Percentiles rank a stretch among this genome's conserved stretches.
phyloP scores from a whole-genome alignment of 139 green algal species.

The Chlamydomonas eustigma region DNA sequence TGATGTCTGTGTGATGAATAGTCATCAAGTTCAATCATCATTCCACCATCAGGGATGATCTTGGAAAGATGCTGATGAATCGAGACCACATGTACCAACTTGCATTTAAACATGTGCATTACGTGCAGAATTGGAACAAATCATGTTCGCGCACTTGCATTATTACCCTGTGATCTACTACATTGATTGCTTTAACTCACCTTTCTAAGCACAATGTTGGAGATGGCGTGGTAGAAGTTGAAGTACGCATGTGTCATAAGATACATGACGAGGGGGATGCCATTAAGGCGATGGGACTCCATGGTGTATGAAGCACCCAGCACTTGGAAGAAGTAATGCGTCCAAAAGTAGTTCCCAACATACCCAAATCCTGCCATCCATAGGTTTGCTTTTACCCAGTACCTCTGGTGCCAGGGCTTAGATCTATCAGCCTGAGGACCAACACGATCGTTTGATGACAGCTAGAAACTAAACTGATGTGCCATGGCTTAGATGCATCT shows the following conservation, averaged over 20 bases:
- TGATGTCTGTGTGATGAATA: no score
- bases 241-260: conserved; percentile 99
- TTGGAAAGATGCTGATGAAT: no score
- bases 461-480: no score
- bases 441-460: no score
- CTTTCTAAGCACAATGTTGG: conserved; percentile 83
- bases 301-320: conserved; percentile 81
- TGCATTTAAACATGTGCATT: no score
- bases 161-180: background rate
- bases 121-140: no score
- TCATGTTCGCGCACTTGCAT: no score
- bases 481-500: no score
- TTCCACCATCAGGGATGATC: no score
- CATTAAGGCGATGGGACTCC: conserved; percentile 68
- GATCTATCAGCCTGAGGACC: conserved; percentile 69
- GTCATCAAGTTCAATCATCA: no score
- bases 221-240: conserved; percentile 93
- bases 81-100: no score
- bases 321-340: conserved; percentile 97
- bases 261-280: conserved; percentile 86
- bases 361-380: conserved; percentile 97
- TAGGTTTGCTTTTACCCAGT: conserved; percentile 95
- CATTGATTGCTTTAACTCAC: conserved; percentile 24
- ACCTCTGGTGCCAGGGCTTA: conserved; percentile 70
- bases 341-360: conserved; percentile 99